A percentile compares a stretch with the other conserved stretches of the same genome.
These are phyloP conservation scores for Amaranthus hypochondriacus DNA, from an alignment of 148 eudicot genomes.

Conservation along the genomic window DNA sequence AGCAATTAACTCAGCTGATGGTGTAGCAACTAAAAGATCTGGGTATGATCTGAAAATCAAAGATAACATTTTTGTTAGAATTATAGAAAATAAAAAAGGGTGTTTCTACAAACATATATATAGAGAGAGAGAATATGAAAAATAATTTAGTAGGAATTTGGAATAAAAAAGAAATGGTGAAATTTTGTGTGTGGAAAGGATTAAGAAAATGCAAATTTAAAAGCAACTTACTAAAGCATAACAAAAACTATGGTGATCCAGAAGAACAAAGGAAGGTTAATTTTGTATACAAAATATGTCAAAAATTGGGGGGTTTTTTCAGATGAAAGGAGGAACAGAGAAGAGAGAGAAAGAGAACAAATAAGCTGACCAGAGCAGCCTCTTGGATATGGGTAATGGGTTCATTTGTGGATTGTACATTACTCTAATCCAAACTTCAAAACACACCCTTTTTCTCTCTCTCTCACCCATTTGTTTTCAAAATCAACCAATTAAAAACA, in stretches of 20 bases:
- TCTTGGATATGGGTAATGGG: slow-evolving; percentile 27
- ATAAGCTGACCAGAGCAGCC: slow-evolving; percentile 24
- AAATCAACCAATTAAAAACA: neutral
- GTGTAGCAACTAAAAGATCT: slow-evolving; percentile 42
- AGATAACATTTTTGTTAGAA: slow-evolving; percentile 35
- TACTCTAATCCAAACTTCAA: slow-evolving; percentile 10
- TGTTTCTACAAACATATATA: neutral
- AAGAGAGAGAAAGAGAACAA: slow-evolving; percentile 11
- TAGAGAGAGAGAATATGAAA: neutral
- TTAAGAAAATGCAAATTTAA: neutral
- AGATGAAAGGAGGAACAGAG: neutral
- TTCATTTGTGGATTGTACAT: slow-evolving; percentile 29
- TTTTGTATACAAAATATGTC: neutral
- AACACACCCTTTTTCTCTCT: neutral
- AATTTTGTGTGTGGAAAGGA: neutral
- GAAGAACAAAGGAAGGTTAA: slow-evolving; percentile 7
- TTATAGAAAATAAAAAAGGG: neutral
- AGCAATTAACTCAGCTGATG: slow-evolving; percentile 27
- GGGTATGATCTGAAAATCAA: slow-evolving; percentile 55
- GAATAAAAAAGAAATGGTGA: neutral
- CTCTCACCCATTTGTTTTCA: slow-evolving; percentile 2
- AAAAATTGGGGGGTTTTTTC: slow-evolving; percentile 17
- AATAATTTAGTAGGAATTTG: neutral
- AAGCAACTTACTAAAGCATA: slow-evolving; percentile 27
- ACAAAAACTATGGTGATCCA: slow-evolving; percentile 21